Conservation (phyloP, 805 yeast genomes). For the Candida saitoana region DNA sequence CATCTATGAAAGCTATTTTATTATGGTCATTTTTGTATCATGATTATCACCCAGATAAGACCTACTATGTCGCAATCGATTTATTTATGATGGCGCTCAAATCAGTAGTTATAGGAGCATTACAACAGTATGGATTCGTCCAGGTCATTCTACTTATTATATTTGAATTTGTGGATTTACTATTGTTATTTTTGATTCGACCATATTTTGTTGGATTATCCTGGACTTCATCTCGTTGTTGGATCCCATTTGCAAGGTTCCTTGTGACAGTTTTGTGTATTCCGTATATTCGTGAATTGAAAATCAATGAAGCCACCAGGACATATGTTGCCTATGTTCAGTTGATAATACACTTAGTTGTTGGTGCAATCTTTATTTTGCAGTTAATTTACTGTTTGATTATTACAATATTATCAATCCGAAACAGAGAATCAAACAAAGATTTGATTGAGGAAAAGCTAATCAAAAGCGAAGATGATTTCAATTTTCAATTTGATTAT, state of each 20-base stretch:
- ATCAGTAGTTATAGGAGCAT: conserved; percentile 41
- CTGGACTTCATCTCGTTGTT: conserved; percentile 28
- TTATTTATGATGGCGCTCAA: conserved; percentile 26
- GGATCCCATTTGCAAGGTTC: conserved; percentile 35
- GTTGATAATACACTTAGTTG: conserved; percentile 34
- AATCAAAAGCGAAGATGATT: conserved; percentile 16
- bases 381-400: conserved; percentile 27
- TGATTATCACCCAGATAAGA: conserved; percentile 39
- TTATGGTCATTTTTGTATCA: conserved; percentile 46
- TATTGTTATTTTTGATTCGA: conserved; percentile 16
- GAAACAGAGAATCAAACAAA: conserved; percentile 8
- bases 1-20: conserved; percentile 44
- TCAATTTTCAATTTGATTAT: conserved; percentile 23
- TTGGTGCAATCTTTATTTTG: conserved; percentile 25
- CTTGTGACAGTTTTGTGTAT: conserved; percentile 39
- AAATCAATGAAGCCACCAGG: conserved; percentile 32
- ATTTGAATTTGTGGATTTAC: conserved; percentile 28
- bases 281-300: conserved; percentile 36
- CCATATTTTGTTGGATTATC: conserved; percentile 27
- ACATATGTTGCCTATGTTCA: conserved; percentile 44
- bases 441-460: neutral
- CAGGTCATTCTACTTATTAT: conserved; percentile 40
- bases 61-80: conserved; percentile 37
- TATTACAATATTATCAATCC: conserved; percentile 21
- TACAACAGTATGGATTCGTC: conserved; percentile 41